Evolutionary conservation across 345 rosid genomes (phyloP).

Genomic region (Gossypium thurberi): DNA sequence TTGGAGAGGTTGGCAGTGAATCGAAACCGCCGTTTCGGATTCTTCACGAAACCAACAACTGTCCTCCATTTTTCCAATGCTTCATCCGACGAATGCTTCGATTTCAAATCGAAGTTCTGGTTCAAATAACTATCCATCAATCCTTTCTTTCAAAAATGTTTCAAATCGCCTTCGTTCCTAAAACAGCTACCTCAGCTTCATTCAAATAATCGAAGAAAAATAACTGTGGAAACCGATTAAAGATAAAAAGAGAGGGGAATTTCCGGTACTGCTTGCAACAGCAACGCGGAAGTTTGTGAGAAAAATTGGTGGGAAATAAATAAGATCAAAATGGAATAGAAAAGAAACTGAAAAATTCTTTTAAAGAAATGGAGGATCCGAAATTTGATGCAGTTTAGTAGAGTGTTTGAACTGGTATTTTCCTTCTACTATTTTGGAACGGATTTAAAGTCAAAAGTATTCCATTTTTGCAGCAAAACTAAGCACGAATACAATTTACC

Average conservation of each 20-base stretch:
- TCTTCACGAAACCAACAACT: conserved; percentile 69
- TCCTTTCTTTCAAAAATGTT: not conserved
- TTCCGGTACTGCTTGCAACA: too few species aligned
- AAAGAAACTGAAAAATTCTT: not conserved
- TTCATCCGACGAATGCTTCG: conserved; percentile 66
- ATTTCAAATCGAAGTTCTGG: conserved; percentile 58
- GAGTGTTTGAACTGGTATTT: not conserved
- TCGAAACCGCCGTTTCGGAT: conserved; percentile 78
- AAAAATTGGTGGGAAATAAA: not conserved
- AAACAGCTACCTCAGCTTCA: not conserved
- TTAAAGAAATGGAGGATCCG: not conserved
- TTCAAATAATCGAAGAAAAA: conserved; percentile 1
- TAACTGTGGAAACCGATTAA: not conserved
- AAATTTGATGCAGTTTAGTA: not conserved
- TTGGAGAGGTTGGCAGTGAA: conserved; percentile 85
- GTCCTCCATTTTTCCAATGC: conserved; percentile 64
- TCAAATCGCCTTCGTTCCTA: not conserved
- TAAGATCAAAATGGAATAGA: not conserved
- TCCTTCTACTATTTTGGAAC: not conserved
- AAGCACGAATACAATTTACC: too few species aligned
- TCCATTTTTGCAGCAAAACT: too few species aligned
- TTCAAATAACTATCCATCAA: conserved; percentile 66
- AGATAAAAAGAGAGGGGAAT: too few species aligned
- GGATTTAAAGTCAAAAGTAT: not conserved
- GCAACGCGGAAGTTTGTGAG: too few species aligned